These are phyloP conservation scores for Myochromella boudieri DNA, from an alignment of 768 basidiomycete genomes.

Conservation along the genomic window DNA sequence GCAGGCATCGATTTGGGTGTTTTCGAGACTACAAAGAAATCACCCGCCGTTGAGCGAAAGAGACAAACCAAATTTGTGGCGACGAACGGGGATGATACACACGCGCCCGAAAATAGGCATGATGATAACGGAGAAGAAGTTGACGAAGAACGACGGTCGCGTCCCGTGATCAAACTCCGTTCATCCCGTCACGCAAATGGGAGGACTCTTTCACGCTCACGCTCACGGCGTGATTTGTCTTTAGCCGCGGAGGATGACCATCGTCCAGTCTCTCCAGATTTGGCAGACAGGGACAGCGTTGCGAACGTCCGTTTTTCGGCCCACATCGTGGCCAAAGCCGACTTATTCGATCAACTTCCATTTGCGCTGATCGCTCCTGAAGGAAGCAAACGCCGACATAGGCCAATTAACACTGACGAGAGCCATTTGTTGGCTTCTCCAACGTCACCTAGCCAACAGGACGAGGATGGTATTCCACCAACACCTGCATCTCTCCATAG, in stretches of 20 bases:
- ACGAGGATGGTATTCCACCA: conserved; percentile 44
- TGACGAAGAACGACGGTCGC: conserved; percentile 56
- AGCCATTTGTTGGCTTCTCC: conserved; percentile 25
- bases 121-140: conserved; percentile 41
- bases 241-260: conserved; percentile 56
- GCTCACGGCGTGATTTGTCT: conserved; percentile 70
- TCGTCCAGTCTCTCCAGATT: conserved; percentile 58
- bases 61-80: conserved; percentile 34
- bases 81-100: conserved; percentile 26
- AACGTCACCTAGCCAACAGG: conserved; percentile 31
- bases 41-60: conserved; percentile 28
- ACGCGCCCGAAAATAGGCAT: conserved; percentile 21
- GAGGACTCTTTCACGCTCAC: conserved; percentile 59
- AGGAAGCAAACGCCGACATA: conserved; percentile 39
- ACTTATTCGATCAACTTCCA: conserved; percentile 61
- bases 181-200: conserved; percentile 42
- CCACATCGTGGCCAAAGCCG: conserved; percentile 58
- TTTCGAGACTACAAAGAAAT: conserved; percentile 49
- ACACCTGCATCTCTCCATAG: conserved; percentile 38
- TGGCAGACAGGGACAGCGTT: conserved; percentile 63
- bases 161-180: conserved; percentile 78
- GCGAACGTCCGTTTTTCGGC: conserved; percentile 81
- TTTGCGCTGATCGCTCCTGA: conserved; percentile 84
- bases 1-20: conserved; percentile 78
- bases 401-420: conserved; percentile 31